Percentiles rank a stretch among this genome's conserved stretches.
These are phyloP conservation scores for Auriculariales sp. DNA, from an alignment of 768 basidiomycete species.

Conservation along the genomic window DNA sequence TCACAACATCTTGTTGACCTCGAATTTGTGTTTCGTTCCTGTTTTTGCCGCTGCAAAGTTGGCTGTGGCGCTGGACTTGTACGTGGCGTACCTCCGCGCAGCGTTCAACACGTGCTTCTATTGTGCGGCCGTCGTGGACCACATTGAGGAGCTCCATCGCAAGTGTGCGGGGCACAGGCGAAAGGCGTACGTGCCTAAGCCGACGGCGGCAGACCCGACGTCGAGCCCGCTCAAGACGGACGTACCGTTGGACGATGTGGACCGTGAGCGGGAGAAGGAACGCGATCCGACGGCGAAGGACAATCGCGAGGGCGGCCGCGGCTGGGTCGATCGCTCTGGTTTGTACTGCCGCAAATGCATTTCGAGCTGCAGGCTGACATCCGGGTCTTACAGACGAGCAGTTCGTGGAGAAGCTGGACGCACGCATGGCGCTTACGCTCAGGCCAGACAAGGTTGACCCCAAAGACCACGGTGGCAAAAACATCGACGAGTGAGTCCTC, in stretches of 20 bases:
- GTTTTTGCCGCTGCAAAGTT: constrained; percentile 29
- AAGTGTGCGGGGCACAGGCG: constrained; percentile 89
- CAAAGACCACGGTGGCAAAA: constrained; percentile 78
- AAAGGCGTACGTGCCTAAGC: constrained; percentile 49
- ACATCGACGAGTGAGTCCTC: constrained; percentile 66
- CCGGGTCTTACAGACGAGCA: constrained; percentile 49
- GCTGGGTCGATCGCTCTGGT: too few relatives aligned
- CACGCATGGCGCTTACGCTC: constrained; percentile 69
- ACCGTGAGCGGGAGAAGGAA: constrained; percentile 54
- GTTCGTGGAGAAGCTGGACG: constrained; percentile 83
- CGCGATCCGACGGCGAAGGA: neutral
- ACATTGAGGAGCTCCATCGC: constrained; percentile 87
- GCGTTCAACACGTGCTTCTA: constrained; percentile 96
- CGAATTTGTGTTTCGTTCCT: constrained; percentile 9
- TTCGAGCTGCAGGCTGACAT: too few relatives aligned
- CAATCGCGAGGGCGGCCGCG: neutral
- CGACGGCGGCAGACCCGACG: too few relatives aligned
- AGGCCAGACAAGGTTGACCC: constrained; percentile 71
- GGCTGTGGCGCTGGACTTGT: constrained; percentile 76
- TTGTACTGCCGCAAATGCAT: too few relatives aligned
- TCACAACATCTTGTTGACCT: neutral
- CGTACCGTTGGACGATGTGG: constrained; percentile 24
- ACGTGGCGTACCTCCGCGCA: constrained; percentile 82
- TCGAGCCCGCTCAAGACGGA: too few relatives aligned
- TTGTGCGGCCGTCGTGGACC: constrained; percentile 84